phyloP scores from a whole-genome alignment of 1,139 yeast genomes.

The Kodamaea alishanica region DNA sequence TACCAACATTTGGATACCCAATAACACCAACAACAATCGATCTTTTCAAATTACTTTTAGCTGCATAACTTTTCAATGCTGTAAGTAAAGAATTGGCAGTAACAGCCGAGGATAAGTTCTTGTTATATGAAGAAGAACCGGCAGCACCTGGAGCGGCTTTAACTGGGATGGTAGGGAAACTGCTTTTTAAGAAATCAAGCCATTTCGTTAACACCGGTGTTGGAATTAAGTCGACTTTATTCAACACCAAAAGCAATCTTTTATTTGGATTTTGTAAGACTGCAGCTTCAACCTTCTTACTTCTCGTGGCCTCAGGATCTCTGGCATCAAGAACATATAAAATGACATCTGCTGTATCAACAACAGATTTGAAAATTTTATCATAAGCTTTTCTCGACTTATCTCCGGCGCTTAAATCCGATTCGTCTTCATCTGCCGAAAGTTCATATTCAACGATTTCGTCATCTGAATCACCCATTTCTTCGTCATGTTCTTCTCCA shows the following conservation, averaged over 20 bases:
- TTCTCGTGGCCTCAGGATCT: slow-evolving; percentile 94
- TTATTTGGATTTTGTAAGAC: slow-evolving; percentile 75
- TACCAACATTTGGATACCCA: slow-evolving; percentile 92
- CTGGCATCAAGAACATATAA: slow-evolving; percentile 94
- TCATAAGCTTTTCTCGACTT: slow-evolving; percentile 91
- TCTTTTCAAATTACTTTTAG: slow-evolving; percentile 79
- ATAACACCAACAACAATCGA: slow-evolving; percentile 94
- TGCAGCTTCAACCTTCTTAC: slow-evolving; percentile 86
- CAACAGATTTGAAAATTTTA: slow-evolving; percentile 76
- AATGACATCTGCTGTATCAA: slow-evolving; percentile 86
- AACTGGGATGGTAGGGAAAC: slow-evolving; percentile 90
- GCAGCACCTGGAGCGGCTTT: slow-evolving; percentile 57
- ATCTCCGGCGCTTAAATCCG: slow-evolving; percentile 44
- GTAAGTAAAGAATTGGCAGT: slow-evolving; percentile 75
- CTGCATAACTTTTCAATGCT: slow-evolving; percentile 82
- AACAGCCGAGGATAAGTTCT: slow-evolving; percentile 65
- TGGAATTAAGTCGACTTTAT: slow-evolving; percentile 91
- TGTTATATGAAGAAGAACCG: slow-evolving; percentile 67
- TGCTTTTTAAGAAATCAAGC: slow-evolving; percentile 73
- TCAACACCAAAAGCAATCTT: slow-evolving; percentile 77
- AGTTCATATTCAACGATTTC: slow-evolving; percentile 45
- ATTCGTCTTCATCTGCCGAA: slow-evolving; percentile 41
- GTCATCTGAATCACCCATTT: slow-evolving; percentile 44
- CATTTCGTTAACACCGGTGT: slow-evolving; percentile 78
- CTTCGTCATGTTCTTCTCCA: slow-evolving; percentile 49